Evolutionary conservation across 2,329 filamentous ascomycete genomes (phyloP), one percentile per base, ranked within the genome.

Genomic region (Aspergillus sclerotialis): DNA sequence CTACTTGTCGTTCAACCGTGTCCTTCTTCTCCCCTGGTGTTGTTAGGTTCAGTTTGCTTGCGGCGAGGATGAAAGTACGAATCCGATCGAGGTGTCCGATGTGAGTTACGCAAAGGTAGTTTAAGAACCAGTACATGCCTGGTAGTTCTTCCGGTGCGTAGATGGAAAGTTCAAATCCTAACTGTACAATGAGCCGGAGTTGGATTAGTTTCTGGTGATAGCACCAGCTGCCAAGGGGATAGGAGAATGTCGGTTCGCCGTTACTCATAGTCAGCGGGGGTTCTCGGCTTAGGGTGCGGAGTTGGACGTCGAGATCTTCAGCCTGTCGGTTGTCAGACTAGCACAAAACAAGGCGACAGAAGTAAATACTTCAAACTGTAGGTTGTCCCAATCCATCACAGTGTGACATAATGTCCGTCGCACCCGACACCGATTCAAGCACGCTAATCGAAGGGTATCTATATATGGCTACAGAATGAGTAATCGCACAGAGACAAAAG

Each of bases 161-260:
- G 7, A 94, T 76, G 28, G 90, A 82, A 9, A 95, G 79, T 61
- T 98, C 92, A 58, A 98, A 96, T 9, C 93, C 92, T 19, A 95
- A 77, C 53, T 95, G 84, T 11, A 95, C 73, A 29, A 93, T 82
- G 69, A 80, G 83, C 55, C 90, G 82, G 73, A 95, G 86, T 51
- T 90, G 78, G 18, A 76, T 77, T n/a, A 95, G 72, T 60, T 95
- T 96, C 61, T 94, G 85, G 39, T 89, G 75, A 50, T 90, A 93
- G 0, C 81, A 77, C 92, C 92, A 98, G 3, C 84, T 88, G 1
- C 84, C 87, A 1, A 96, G 70, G 0, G 87, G 80, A 33, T 84
- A 82, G 0, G 80, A 72, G 53, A 76, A 81, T 1, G 76, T 72
- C 26, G 72, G 66, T 28, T 80, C 73, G 64, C 65, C 32, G 67